These are phyloP conservation scores for Suillus clintonianus DNA, from an alignment of 768 basidiomycete species.

Conservation along the genomic window DNA sequence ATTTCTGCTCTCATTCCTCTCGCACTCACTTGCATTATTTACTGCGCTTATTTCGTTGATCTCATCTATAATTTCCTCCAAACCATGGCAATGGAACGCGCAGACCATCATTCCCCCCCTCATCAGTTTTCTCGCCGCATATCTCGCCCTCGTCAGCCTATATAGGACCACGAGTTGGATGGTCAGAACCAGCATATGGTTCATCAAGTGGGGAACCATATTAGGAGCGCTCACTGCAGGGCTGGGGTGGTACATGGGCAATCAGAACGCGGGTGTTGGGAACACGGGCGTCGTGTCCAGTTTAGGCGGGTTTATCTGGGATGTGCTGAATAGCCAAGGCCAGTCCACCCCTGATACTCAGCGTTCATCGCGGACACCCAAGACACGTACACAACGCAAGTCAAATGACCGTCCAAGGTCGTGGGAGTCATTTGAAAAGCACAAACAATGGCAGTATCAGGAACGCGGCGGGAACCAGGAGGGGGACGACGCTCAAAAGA, in stretches of 20 bases:
- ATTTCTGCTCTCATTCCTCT: slow-evolving; percentile 50
- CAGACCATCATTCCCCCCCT: slow-evolving; percentile 73
- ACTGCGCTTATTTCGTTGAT: slow-evolving; percentile 51
- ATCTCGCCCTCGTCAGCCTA: slow-evolving; percentile 73
- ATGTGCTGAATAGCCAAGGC: slow-evolving; percentile 41
- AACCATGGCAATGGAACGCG: slow-evolving; percentile 63
- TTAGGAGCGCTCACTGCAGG: slow-evolving; percentile 54
- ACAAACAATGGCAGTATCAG: slow-evolving; percentile 59
- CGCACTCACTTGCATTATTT: slow-evolving; percentile 52
- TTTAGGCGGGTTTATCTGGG: slow-evolving; percentile 44
- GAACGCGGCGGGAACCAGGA: slow-evolving; percentile 22
- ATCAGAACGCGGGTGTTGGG: slow-evolving; percentile 34
- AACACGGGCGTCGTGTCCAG: slow-evolving; percentile 37
- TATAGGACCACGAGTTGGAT: slow-evolving; percentile 82
- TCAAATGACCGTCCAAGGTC: slow-evolving; percentile 40
- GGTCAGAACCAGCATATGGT: slow-evolving; percentile 63
- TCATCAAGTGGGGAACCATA: slow-evolving; percentile 77
- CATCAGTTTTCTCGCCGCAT: slow-evolving; percentile 70
- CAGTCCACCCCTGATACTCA: slow-evolving; percentile 30
- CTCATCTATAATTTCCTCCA: slow-evolving; percentile 47
- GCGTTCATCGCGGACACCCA: slow-evolving; percentile 14
- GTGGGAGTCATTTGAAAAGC: slow-evolving; percentile 69
- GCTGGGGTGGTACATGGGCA: slow-evolving; percentile 55
- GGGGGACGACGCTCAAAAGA: slow-evolving; percentile 41
- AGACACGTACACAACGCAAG: slow-evolving; percentile 17